Base-by-base conservation (phyloP, 768 basidiomycete genomes). In the Kwoniella mangroviensis region DNA sequence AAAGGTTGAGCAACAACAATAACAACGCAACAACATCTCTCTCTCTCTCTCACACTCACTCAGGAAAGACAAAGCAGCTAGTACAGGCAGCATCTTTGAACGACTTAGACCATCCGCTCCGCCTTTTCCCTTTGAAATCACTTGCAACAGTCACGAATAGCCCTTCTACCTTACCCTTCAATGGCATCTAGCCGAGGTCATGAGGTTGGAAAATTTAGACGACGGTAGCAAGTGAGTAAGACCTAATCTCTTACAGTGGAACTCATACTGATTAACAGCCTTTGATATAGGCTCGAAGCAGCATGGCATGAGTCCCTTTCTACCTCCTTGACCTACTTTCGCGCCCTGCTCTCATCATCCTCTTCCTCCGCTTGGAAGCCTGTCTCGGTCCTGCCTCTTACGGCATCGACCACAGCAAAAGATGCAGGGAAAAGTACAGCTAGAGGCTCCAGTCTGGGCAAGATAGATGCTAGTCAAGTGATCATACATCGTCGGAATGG, bases 281-380 rank as follows among this genome's bases (percentile, higher is more conserved):
- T 34, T 34, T 34, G 6, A 34, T 51, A 28, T 56, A 94, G 93
- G 73, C 86, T 94, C 73, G 90, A 90, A 76, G 89, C 92, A 82
- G 89, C 91, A 52, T 95, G 93, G 93, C 88, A 89, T 72, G 84
- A 87, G 69, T 89, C 93, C 17, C 86, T 96, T 67, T 87, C 86
- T 75, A 86, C 87, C 69, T 92, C 93, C 62, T 90, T 94, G 76
- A 83, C 87, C 57, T 88, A 89, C 78, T 94, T 94, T 84, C 87
- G 90, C 70, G 88, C 90, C 68, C 86, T 94, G 11, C 86, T 96
- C 59, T 87, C 89, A 6, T 91, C 92, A 4, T 84, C 90, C 57
- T 84, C 88, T 13, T 88, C 90, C 1, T 82, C 85, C 11, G 90
- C 92, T 59, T 97, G 94, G 94, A 94, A 90, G 79, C 89, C 92